Conservation (phyloP, 192 early-diverging fungal species). For the Backusella psychrophila region DNA sequence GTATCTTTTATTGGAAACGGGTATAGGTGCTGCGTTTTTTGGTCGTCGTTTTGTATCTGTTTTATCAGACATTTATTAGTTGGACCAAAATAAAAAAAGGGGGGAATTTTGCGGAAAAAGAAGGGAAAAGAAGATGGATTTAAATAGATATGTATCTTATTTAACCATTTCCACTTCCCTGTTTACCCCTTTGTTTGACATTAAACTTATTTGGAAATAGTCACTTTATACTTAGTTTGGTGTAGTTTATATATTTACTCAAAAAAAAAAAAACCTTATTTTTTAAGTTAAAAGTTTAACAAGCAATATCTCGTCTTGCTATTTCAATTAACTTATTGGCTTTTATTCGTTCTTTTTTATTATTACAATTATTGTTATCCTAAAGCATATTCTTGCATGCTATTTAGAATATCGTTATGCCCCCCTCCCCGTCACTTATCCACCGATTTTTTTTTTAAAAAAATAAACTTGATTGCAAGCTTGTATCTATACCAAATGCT, state of each 20-base stretch:
- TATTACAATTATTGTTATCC: not conserved
- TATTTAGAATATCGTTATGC: not conserved
- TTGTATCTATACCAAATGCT: not conserved
- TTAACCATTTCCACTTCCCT: not conserved
- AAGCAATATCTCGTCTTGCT: not conserved
- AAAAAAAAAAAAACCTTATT: not conserved
- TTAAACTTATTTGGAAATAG: not conserved
- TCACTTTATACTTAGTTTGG: not conserved
- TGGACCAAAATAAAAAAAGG: not conserved
- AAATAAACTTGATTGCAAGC: not conserved
- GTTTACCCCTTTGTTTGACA: not conserved
- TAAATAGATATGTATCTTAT: not conserved
- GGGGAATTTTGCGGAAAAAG: not conserved
- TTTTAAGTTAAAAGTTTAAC: not conserved
- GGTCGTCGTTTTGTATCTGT: not conserved
- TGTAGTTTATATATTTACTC: not conserved
- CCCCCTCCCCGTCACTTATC: no score
- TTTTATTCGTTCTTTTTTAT: not conserved
- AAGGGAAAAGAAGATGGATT: not conserved
- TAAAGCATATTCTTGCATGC: not conserved
- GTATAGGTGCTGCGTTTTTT: slow-evolving; percentile 1
- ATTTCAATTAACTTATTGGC: not conserved
- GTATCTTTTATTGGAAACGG: not conserved
- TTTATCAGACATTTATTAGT: not conserved
- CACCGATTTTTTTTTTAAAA: not conserved